These are phyloP conservation scores for Skeletonema costatum DNA, from an alignment of 108 stramenopile genomes.

Conservation along the genomic window DNA sequence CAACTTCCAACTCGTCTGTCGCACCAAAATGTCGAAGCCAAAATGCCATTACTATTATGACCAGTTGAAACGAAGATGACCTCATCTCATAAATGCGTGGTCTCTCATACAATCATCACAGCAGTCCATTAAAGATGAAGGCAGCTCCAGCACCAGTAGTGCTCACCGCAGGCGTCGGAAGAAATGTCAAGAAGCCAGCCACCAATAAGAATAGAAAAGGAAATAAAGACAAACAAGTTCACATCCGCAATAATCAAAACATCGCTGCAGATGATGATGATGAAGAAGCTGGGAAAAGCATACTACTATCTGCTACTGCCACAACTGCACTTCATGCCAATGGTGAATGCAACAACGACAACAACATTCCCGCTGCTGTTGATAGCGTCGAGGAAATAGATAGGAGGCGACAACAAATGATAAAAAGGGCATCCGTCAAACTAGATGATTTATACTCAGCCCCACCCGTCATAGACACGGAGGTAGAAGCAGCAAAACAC, in stretches of 20 bases:
- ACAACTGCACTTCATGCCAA: background rate
- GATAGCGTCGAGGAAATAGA: slow-evolving; percentile 14
- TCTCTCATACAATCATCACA: too few relatives aligned
- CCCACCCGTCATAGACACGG: slow-evolving; percentile 34
- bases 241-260: slow-evolving; percentile 1
- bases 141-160: slow-evolving; percentile 24
- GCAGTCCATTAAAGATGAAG: slow-evolving; percentile 13
- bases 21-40: too few relatives aligned
- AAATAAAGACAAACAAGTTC: background rate
- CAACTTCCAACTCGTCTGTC: too few relatives aligned
- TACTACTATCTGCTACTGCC: background rate
- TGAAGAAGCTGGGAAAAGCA: background rate
- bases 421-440: slow-evolving; percentile 34
- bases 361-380: background rate
- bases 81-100: too few relatives aligned
- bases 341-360: background rate
- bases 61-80: too few relatives aligned
- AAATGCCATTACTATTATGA: too few relatives aligned
- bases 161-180: slow-evolving; percentile 22
- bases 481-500: slow-evolving; percentile 6
- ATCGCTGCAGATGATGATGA: background rate
- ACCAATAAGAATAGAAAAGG: slow-evolving; percentile 2
- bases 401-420: slow-evolving; percentile 17
- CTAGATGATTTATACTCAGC: slow-evolving; percentile 45
- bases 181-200: slow-evolving; percentile 1